phyloP scores from a whole-genome alignment of 2,329 filamentous ascomycete genomes.

The Stachybotrys chlorohalonatus region DNA sequence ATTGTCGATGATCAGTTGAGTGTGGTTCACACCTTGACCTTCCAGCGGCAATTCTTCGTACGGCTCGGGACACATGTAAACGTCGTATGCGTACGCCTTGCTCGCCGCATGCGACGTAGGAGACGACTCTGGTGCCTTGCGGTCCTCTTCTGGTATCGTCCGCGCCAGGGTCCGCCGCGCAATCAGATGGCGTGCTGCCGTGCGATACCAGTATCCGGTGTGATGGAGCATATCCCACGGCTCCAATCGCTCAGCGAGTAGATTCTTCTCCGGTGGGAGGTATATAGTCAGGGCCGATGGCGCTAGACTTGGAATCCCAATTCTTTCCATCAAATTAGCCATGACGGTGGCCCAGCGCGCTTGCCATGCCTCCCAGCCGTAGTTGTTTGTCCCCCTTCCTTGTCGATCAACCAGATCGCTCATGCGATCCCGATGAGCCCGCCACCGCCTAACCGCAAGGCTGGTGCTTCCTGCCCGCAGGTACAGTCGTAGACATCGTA shows the following conservation, averaged over 20 bases:
- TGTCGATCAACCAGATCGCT: constrained; percentile 71
- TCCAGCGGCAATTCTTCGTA: constrained; percentile 48
- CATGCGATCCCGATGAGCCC: constrained; percentile 64
- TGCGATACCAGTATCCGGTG: constrained; percentile 57
- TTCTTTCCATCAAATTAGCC: constrained; percentile 50
- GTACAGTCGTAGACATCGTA: constrained; percentile 74
- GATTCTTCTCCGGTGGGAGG: constrained; percentile 48
- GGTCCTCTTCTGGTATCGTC: constrained; percentile 49
- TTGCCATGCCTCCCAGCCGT: constrained; percentile 93
- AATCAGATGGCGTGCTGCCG: constrained; percentile 48
- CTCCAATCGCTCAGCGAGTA: constrained; percentile 47
- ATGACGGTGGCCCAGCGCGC: constrained; percentile 59
- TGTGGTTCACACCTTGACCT: constrained; percentile 44
- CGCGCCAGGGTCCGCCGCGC: constrained; percentile 44
- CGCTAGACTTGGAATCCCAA: constrained; percentile 40
- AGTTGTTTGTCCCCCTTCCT: constrained; percentile 78
- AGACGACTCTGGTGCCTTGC: constrained; percentile 39
- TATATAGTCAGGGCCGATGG: constrained; percentile 36
- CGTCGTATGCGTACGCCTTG: constrained; percentile 52
- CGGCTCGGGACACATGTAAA: constrained; percentile 57
- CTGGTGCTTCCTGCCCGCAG: constrained; percentile 75
- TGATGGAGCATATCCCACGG: constrained; percentile 60
- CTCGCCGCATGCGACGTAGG: constrained; percentile 35
- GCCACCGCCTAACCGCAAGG: constrained; percentile 72
- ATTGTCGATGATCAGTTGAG: constrained; percentile 43